These are phyloP conservation scores for Coemansia sp. DNA, from an alignment of 192 early-diverging fungal species.

Conservation along the genomic window DNA sequence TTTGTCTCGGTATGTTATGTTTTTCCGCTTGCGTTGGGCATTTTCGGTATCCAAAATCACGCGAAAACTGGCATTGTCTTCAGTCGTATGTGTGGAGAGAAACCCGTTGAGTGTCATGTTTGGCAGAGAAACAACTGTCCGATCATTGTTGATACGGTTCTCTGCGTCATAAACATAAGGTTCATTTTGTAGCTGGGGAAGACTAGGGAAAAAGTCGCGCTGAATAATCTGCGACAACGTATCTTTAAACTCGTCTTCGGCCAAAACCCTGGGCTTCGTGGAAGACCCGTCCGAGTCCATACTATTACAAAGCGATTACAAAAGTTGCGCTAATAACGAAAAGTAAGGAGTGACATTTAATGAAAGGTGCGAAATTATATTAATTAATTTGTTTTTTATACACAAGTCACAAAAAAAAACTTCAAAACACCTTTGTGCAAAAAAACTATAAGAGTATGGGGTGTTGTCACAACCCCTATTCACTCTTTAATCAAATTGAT, in stretches of 20 bases:
- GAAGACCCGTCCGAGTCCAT: neutral
- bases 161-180: neutral
- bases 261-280: constrained; percentile 4
- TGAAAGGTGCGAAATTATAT: too few species aligned
- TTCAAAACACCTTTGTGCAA: too few species aligned
- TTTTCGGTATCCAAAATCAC: constrained; percentile 17
- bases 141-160: neutral
- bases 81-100: constrained; percentile 29
- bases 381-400: too few species aligned
- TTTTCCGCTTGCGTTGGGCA: neutral
- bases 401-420: too few species aligned
- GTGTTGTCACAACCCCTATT: too few species aligned
- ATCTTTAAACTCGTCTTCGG: constrained; percentile 29
- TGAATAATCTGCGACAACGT: constrained; percentile 24
- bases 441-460: too few species aligned
- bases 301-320: neutral
- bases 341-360: too few species aligned
- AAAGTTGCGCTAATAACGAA: too few species aligned
- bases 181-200: constrained; percentile 9
- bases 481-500: too few species aligned
- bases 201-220: constrained; percentile 45
- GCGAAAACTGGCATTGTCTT: constrained; percentile 41
- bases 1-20: neutral
- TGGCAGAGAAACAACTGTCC: neutral
- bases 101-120: constrained; percentile 13